Base-by-base conservation (phyloP, 2,329 filamentous ascomycete genomes). In the Monilinia aucupariae region DNA sequence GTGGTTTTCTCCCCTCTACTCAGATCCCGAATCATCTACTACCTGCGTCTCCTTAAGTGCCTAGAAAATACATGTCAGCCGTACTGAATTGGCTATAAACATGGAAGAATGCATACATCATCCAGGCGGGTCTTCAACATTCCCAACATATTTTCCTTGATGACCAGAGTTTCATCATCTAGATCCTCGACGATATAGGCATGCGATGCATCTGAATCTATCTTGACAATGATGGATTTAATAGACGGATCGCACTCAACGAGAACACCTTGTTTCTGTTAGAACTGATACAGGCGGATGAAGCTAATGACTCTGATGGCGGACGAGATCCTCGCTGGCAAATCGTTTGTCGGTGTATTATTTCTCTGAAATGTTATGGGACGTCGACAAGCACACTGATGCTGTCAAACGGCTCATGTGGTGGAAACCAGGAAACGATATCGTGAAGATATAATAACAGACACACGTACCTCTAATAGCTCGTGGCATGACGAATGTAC, bases 211-310 rank as follows among this genome's bases (percentile, higher is more conserved):
- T 84, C 79, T 70, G 79, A 83, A 75, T 93, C 87, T 69, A 93
- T 89, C 71, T 86, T 89, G 69, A 90, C 80, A 71, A 93, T 88
- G 78, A 92, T 91, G 67, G 90, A 89, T 76, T 92, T 92, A 81
- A 93, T 92, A 51, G 88, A 90, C n/a, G 90, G 87, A 74, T 93
- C 90, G 76, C 88, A 91, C 75, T 91, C 85, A 75, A 93, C 85
- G 67, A 93, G 82, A 34, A 90, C 86, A 66, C 89, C 89, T 81
- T 15, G 41, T 41, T 48, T 7, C 13, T 49, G 49, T 61, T 32
- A 61, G 48, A 32, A 39, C 9, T 3, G 37, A 15, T 47, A 12
- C n/a, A 12, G 15, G 4, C 20, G n/a, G 17, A n/a, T 17, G 10
- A 32, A 25, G 20, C 15, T 5, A 22, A 41, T 15, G 12, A 34